Percentiles rank a stretch among this genome's conserved stretches.
phyloP scores from a whole-genome alignment of 2,329 filamentous ascomycete genomes.

The Trichoderma semiorbis region DNA sequence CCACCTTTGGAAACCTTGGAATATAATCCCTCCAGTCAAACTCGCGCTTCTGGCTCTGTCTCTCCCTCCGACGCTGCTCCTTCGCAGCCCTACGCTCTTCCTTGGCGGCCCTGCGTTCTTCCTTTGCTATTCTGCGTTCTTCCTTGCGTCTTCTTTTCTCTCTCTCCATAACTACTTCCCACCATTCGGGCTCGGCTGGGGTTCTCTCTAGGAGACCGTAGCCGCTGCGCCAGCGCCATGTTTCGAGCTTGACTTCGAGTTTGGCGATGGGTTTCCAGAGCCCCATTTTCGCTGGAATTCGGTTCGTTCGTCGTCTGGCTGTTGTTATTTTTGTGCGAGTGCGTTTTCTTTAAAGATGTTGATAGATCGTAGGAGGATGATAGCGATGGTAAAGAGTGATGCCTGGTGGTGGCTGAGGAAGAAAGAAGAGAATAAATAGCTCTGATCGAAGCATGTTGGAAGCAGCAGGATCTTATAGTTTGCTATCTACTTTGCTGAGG shows the following conservation, averaged over 20 bases:
- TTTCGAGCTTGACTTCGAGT: neutral
- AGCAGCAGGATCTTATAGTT: neutral
- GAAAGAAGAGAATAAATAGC: neutral
- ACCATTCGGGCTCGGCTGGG: neutral
- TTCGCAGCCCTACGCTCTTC: neutral
- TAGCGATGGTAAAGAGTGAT: neutral
- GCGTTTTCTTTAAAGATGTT: neutral
- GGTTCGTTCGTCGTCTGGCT: neutral
- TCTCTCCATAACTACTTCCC: neutral
- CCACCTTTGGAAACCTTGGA: neutral
- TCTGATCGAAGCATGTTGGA: neutral
- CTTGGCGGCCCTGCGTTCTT: neutral
- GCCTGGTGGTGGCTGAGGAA: neutral
- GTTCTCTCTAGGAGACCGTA: neutral
- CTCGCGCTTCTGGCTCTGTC: neutral
- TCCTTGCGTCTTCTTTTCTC: neutral
- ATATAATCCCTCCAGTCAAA: neutral
- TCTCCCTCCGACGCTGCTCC: neutral
- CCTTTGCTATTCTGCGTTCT: neutral
- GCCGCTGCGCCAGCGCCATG: neutral
- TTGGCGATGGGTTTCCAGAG: neutral
- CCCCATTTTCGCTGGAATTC: neutral
- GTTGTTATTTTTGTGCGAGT: neutral
- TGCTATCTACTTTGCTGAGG: neutral
- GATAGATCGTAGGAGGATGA: neutral